Percentiles rank a stretch among this genome's conserved stretches.
phyloP scores from a whole-genome alignment of 75 land plant species.

The Pinus albicaulis region DNA sequence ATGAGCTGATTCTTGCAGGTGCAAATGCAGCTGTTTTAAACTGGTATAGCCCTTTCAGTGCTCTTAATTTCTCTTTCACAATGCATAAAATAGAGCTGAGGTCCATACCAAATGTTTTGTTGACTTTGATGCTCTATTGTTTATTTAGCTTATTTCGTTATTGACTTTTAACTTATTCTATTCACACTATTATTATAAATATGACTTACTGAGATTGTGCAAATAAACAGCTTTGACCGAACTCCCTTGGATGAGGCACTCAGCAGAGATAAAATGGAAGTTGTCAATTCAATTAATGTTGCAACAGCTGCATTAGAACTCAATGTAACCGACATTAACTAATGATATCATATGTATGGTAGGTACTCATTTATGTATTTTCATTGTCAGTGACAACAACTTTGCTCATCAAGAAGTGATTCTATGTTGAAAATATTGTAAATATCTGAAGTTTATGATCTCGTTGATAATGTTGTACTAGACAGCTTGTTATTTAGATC shows the following conservation, averaged over 20 bases:
- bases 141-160: not conserved
- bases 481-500: too few species aligned
- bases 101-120: not conserved
- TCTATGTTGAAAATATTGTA: too few species aligned
- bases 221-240: constrained; percentile 62
- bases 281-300: constrained; percentile 65
- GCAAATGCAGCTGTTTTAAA: constrained; percentile 67
- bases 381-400: too few species aligned
- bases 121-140: not conserved
- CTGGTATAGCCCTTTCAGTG: constrained; percentile 33
- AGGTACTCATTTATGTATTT: too few species aligned
- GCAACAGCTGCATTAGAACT: constrained; percentile 53
- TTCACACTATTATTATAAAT: too few species aligned
- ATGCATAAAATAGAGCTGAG: not conserved
- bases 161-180: not conserved
- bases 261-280: constrained; percentile 58
- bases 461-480: too few species aligned
- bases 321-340: not conserved
- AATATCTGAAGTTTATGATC: too few species aligned
- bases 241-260: constrained; percentile 95
- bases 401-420: too few species aligned
- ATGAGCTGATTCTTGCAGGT: constrained; percentile 62
- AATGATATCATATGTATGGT: not conserved
- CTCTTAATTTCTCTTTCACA: not conserved
- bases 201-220: too few species aligned